A percentile compares a stretch with the other conserved stretches of the same genome.
These are phyloP conservation scores for Cinnamomum micranthum DNA, from an alignment of 164 flowering plant species.

Conservation along the genomic window DNA sequence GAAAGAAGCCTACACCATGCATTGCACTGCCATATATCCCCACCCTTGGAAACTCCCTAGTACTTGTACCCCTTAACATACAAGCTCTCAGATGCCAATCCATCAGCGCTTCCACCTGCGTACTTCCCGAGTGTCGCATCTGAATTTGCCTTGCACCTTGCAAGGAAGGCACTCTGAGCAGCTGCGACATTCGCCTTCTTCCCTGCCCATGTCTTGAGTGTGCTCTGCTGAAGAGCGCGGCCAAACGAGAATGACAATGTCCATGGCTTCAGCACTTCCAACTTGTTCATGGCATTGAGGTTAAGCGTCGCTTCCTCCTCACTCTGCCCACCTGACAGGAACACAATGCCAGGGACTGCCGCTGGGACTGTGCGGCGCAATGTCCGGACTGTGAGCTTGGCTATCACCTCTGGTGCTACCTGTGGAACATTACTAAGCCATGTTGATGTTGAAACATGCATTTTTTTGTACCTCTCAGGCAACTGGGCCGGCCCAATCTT, in stretches of 20 bases:
- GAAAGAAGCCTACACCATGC: background rate
- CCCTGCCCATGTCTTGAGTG: slow-evolving; percentile 81
- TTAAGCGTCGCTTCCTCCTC: slow-evolving; percentile 83
- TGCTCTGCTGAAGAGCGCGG: slow-evolving; percentile 74
- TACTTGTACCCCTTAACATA: slow-evolving; percentile 68
- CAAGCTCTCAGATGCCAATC: slow-evolving; percentile 68
- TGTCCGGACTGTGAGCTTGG: slow-evolving; percentile 68
- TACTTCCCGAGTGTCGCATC: slow-evolving; percentile 80
- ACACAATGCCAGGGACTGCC: slow-evolving; percentile 83
- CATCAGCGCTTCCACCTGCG: slow-evolving; percentile 42
- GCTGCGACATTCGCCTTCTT: slow-evolving; percentile 62
- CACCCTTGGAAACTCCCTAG: slow-evolving; percentile 11
- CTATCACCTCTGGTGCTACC: slow-evolving; percentile 69
- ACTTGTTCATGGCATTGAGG: slow-evolving; percentile 71
- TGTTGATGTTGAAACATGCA: background rate
- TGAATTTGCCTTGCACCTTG: slow-evolving; percentile 73
- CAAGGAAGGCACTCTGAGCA: slow-evolving; percentile 61
- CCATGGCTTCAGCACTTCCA: slow-evolving; percentile 83
- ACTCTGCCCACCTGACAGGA: slow-evolving; percentile 78
- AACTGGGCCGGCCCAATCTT: background rate
- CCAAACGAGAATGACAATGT: slow-evolving; percentile 80
- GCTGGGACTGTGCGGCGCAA: slow-evolving; percentile 76
- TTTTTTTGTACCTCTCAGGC: background rate
- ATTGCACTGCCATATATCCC: background rate
- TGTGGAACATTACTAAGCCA: slow-evolving; percentile 7